A percentile compares a stretch with the other conserved stretches of the same genome.
These are phyloP conservation scores for Silene coronaria DNA, from an alignment of 179 eudicot genomes.

Conservation along the genomic window DNA sequence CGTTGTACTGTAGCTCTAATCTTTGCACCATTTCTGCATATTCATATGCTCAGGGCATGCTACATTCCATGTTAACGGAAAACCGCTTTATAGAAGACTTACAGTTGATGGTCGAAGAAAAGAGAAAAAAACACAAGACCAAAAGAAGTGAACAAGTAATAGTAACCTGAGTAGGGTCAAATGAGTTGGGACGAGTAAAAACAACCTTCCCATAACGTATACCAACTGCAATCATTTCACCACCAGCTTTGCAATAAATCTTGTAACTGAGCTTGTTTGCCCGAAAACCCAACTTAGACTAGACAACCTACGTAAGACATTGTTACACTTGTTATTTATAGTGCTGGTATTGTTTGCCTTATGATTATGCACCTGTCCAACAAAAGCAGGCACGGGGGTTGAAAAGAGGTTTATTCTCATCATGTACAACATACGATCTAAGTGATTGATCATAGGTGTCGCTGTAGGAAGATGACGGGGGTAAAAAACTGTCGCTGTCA, in stretches of 20 bases:
- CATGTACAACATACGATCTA: neutral
- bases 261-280: slow-evolving; percentile 44
- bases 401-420: neutral
- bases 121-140: too few species aligned
- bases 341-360: neutral
- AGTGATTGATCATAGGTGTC: slow-evolving; percentile 3
- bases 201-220: slow-evolving; percentile 55
- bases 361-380: too few species aligned
- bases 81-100: too few species aligned
- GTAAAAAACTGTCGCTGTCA: neutral
- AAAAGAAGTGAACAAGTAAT: too few species aligned
- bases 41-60: too few species aligned
- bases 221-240: slow-evolving; percentile 43
- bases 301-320: too few species aligned
- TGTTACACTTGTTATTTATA: neutral
- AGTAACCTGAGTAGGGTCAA: too few species aligned
- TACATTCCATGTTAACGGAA: too few species aligned
- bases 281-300: slow-evolving; percentile 9
- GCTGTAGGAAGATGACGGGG: neutral
- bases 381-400: slow-evolving; percentile 28
- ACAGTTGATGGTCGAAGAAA: too few species aligned
- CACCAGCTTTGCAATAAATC: slow-evolving; percentile 47
- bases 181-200: slow-evolving; percentile 49
- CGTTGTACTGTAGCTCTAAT: too few species aligned
- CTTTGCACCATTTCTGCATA: too few species aligned